These are phyloP conservation scores for Avena eriantha DNA, from an alignment of 176 grass and related monocot genomes.

Conservation along the genomic window DNA sequence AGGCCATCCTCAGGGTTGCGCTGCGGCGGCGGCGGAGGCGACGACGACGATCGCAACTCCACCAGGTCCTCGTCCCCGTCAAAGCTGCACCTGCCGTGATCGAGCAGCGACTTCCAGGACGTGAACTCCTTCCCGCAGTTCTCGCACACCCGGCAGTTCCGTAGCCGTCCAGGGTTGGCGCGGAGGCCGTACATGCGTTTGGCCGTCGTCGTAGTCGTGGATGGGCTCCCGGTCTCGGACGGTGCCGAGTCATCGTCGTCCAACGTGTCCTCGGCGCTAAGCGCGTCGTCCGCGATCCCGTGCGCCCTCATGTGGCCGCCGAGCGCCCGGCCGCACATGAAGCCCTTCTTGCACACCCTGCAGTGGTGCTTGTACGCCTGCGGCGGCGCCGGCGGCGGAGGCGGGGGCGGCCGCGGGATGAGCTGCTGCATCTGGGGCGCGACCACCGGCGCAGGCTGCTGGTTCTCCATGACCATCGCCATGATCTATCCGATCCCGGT, in stretches of 20 bases:
- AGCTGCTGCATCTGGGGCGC: constrained; percentile 9
- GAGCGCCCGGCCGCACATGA: constrained; percentile 70
- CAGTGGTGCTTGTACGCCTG: constrained; percentile 68
- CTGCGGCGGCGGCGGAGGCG: background rate
- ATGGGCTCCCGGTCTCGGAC: constrained; percentile 17
- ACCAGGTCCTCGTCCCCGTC: constrained; percentile 7
- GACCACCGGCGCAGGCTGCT: constrained; percentile 24
- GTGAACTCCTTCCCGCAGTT: constrained; percentile 75
- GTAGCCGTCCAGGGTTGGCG: constrained; percentile 52
- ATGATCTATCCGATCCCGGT: constrained; percentile 10
- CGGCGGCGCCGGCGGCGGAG: background rate
- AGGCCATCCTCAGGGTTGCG: background rate
- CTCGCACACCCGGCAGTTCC: constrained; percentile 55
- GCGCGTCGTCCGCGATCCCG: constrained; percentile 53
- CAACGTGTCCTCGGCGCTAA: background rate
- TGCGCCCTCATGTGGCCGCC: constrained; percentile 92
- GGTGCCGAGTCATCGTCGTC: constrained; percentile 6
- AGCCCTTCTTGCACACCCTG: constrained; percentile 85
- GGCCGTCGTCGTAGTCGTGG: background rate
- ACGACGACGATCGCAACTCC: constrained; percentile 21
- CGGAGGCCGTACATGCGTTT: constrained; percentile 69
- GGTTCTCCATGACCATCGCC: constrained; percentile 66
- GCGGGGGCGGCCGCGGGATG: background rate
- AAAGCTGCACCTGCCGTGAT: constrained; percentile 60
- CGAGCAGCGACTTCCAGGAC: constrained; percentile 70